phyloP scores from a whole-genome alignment of 805 yeast species.

The Tetrapisispora iriomotensis region DNA sequence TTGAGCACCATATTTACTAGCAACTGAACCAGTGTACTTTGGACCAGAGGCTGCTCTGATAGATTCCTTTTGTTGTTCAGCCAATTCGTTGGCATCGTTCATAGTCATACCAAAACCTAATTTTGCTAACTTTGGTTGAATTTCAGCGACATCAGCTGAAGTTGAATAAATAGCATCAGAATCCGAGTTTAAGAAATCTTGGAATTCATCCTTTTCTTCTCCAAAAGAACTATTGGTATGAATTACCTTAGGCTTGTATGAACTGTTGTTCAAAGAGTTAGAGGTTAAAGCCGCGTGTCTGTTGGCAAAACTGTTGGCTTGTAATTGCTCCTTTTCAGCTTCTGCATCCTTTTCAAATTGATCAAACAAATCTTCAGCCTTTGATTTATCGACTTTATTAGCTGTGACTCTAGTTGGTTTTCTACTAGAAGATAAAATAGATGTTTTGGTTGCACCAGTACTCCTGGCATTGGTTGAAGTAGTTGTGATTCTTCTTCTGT shows the following conservation, averaged over 20 bases:
- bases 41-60: slow-evolving; percentile 41
- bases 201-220: slow-evolving; percentile 9
- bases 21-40: slow-evolving; percentile 65
- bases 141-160: slow-evolving; percentile 19
- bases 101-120: slow-evolving; percentile 85
- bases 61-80: slow-evolving; percentile 32
- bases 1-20: slow-evolving; percentile 71
- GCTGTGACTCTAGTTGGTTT: slow-evolving; percentile 47
- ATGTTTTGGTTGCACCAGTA: slow-evolving; percentile 29
- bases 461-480: slow-evolving; percentile 6
- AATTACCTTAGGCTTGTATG: slow-evolving; percentile 5
- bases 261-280: slow-evolving; percentile 14
- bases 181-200: slow-evolving; percentile 9
- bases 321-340: slow-evolving; percentile 61
- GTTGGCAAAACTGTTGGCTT: slow-evolving; percentile 8
- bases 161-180: slow-evolving; percentile 5
- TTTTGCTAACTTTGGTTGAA: slow-evolving; percentile 62
- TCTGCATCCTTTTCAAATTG: slow-evolving; percentile 71
- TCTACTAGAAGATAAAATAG: slow-evolving; percentile 45
- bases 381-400: slow-evolving; percentile 45
- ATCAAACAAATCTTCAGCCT: slow-evolving; percentile 44
- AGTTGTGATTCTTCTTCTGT: slow-evolving; percentile 19
- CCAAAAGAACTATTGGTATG: slow-evolving; percentile 3
- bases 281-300: slow-evolving; percentile 25
- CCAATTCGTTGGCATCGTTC: slow-evolving; percentile 44